Evolutionary conservation across 805 yeast species (phyloP).

Genomic region (Candida schatavii): DNA sequence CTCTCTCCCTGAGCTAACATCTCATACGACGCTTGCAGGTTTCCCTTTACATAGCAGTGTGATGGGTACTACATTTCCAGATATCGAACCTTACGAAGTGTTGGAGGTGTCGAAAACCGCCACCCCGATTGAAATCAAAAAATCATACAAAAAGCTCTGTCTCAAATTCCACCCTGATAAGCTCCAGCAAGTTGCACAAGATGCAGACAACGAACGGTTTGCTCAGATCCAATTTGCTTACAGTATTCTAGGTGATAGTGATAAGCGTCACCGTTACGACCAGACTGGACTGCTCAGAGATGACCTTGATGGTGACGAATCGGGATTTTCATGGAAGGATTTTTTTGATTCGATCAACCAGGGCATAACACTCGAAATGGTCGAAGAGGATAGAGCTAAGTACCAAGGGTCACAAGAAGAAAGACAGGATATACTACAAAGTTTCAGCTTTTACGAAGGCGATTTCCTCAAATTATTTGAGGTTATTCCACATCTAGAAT

Average conservation of each 20-base stretch:
- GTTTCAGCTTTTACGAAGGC: conserved; percentile 59
- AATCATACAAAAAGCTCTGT: conserved; percentile 63
- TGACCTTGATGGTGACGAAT: conserved; percentile 21
- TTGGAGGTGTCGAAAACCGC: conserved; percentile 42
- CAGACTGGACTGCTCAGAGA: conserved; percentile 63
- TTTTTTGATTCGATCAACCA: conserved; percentile 48
- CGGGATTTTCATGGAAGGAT: conserved; percentile 55
- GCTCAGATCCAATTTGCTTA: conserved; percentile 76
- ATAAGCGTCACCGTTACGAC: conserved; percentile 58
- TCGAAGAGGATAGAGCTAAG: conserved; percentile 61
- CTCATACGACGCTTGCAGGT: too few relatives aligned
- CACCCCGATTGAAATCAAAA: conserved; percentile 57
- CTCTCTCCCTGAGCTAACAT: too few relatives aligned
- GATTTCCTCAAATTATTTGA: conserved; percentile 71
- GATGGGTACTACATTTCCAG: conserved; percentile 46
- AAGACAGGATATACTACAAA: conserved; percentile 55
- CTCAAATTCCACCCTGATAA: conserved; percentile 73
- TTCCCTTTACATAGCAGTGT: too few relatives aligned
- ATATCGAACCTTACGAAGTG: conserved; percentile 60
- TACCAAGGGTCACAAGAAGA: conserved; percentile 68
- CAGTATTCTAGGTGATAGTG: conserved; percentile 58
- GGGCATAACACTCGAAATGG: conserved; percentile 59
- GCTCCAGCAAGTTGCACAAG: conserved; percentile 28
- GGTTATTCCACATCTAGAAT: conserved; percentile 72
- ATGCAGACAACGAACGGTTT: conserved; percentile 37